Evolutionary conservation across 257 asterid genomes (phyloP), one percentile per base, ranked within the genome.

Genomic region (Henckelia pumila): DNA sequence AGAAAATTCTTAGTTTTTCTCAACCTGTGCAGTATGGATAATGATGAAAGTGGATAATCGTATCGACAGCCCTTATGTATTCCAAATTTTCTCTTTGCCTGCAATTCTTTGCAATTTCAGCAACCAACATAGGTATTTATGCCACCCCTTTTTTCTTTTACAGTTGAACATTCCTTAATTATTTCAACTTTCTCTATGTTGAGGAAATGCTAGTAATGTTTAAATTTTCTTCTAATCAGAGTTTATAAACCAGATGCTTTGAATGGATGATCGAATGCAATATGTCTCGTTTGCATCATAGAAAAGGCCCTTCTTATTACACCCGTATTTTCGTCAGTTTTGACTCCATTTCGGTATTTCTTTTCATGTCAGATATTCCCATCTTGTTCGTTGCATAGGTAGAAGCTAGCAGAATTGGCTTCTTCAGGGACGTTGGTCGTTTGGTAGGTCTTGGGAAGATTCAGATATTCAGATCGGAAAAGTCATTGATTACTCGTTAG

Each of bases 1-100:
- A 80, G 67, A 94, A 87, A 80, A 56, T 89, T 56, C n/a, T 89
- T 40, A 83, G 82, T 62, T 78, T 78, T 79, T 83, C 81, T 80
- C 93, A 82, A 69, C 82, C 84, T 32, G 77, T 19, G 57, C 88
- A 84, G 64, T 86, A 78, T n/a, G 78, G 80, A 63, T 80, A 67
- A 75, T 66, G 69, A 72, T 67, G 79, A 68, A 70, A 57, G 56
- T 73, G 25, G 68, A 64, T 56, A 47, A 65, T 64, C 14, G 65
- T 58, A 63, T 61, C 61, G 49, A 44, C 74, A 49, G 68, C 65
- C 40, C 53, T 58, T 56, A 30, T 61, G 33, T 67, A 58, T 67
- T 63, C 33, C 66, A 49, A 70, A 58, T 52, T 71, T 77, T 79
- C 70, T 75, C 73, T 78, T 21, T 40, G 50, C 35, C 73, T 73